Evolutionary conservation across 108 stramenopile genomes (phyloP).

Genomic region (Fragilaria crotonensis): DNA sequence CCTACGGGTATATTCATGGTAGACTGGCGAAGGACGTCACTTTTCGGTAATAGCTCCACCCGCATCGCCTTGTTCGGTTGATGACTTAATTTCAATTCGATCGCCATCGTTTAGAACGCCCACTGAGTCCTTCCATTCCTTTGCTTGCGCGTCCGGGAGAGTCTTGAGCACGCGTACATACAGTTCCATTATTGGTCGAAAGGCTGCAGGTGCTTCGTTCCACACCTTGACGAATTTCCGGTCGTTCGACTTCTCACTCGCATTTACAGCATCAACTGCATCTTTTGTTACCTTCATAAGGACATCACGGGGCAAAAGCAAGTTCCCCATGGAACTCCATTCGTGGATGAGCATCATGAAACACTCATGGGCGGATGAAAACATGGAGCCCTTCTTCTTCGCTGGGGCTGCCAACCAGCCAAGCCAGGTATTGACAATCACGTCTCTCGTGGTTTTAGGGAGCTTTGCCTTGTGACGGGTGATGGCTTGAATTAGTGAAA

Average conservation of each 20-base stretch:
- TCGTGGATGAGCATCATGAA: conserved; percentile 59
- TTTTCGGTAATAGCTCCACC: no score
- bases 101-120: conserved; percentile 22
- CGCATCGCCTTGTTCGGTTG: no score
- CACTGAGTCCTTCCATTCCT: conserved; percentile 55
- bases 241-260: conserved; percentile 23
- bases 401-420: conserved; percentile 41
- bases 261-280: conserved; percentile 36
- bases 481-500: conserved; percentile 57
- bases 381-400: conserved; percentile 25
- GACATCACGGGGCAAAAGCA: conserved; percentile 62
- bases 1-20: no score
- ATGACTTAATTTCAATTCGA: no score
- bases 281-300: conserved; percentile 41
- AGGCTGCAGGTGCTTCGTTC: conserved; percentile 20
- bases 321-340: conserved; percentile 70
- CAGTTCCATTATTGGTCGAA: conserved; percentile 44
- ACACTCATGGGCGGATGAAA: conserved; percentile 45
- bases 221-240: conserved; percentile 45
- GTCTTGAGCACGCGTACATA: conserved; percentile 54
- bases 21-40: no score
- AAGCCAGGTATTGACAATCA: conserved; percentile 53
- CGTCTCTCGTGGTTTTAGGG: conserved; percentile 54
- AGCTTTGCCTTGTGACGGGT: conserved; percentile 69
- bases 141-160: conserved; percentile 38